Percentiles rank a stretch among this genome's conserved stretches.
phyloP scores from a whole-genome alignment of 805 yeast species.

The Candida adriatica region DNA sequence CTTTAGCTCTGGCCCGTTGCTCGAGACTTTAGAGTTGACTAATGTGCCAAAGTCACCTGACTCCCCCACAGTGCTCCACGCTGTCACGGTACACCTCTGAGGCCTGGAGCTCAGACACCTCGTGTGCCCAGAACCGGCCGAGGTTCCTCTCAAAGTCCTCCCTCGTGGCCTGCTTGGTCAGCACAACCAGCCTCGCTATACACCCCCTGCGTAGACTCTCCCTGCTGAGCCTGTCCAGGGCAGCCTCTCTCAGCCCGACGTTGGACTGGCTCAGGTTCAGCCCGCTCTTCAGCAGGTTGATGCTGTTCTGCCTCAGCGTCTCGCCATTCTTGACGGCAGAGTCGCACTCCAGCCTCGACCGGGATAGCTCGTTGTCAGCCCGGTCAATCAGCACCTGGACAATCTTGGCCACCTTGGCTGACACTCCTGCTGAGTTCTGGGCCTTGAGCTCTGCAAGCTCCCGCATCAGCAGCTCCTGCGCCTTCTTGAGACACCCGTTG shows the following conservation, averaged over 20 bases:
- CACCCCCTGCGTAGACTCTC: conserved; percentile 20
- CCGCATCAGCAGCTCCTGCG: conserved; percentile 13
- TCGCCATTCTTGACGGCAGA: conserved; percentile 10
- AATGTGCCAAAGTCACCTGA: background rate
- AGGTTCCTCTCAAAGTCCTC: conserved; percentile 19
- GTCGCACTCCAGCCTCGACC: conserved; percentile 12
- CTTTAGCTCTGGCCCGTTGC: too few relatives aligned
- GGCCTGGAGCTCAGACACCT: conserved; percentile 12
- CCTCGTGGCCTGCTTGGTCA: conserved; percentile 13
- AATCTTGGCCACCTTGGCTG: conserved; percentile 16
- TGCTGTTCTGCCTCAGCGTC: conserved; percentile 10
- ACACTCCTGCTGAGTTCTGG: conserved; percentile 12
- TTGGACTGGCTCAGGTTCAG: conserved; percentile 15
- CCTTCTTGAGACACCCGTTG: conserved; percentile 12
- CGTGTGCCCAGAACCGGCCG: conserved; percentile 15
- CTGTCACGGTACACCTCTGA: conserved; percentile 1
- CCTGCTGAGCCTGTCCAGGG: conserved; percentile 14
- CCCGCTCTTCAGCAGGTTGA: conserved; percentile 20
- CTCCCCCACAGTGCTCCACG: background rate
- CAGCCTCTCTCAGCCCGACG: conserved; percentile 22
- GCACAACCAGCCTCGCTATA: conserved; percentile 15
- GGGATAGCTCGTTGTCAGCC: conserved; percentile 20
- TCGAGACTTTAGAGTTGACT: too few relatives aligned
- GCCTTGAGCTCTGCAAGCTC: conserved; percentile 12
- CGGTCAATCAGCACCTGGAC: conserved; percentile 19